Evolutionary conservation across 1,284 basidiomycete species (phyloP), one percentile per base, ranked within the genome.

Genomic region (Cystobasidium slooffiae): DNA sequence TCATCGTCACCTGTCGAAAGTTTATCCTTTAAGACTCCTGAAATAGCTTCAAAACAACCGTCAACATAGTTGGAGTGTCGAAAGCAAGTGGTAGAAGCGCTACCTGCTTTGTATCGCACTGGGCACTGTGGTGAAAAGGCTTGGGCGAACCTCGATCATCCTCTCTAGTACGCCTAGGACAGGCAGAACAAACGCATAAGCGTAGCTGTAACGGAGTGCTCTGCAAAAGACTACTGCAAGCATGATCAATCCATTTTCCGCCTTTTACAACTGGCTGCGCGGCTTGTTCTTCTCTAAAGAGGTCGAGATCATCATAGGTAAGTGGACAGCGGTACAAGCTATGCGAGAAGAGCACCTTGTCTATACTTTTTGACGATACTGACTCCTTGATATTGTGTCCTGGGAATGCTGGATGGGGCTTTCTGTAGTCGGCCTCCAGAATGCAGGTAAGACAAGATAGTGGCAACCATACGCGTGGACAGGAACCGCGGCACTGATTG

Each of bases 391-490:
- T 1, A 56, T 37, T 56, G 55, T 8, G 2, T 56, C n/a, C 18
- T 31, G 31, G 31, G 31, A 31, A 31, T 31, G 31, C 31, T 31
- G 31, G 31, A 31, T 31, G 31, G 31, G 31, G 31, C 31, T 5
- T 31, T 53, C 3, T 55, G 89, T 97, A 39, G 92, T 98, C 56
- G 96, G 96, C 47, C 84, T 98, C 43, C 94, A 97, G 86, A 81
- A 81, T 39, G 82, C 83, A 6, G 83, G 83, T 55, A 83, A 83
- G 78, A 77, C 9, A 39, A 24, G 39, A 22, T 10, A 66, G 16
- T 39, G n/a, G 9, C 44, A 18, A 31, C 39, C 31, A 14, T 49
- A 3, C 47, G 20, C 47, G 31, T 49, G 14, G 24, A 20, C 24
- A 49, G 6, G 31, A 64, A 47, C 16, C 1, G 12, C 64, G 10